Conservation (phyloP, 2,329 filamentous ascomycete species). For the Biscogniauxia mediterranea region DNA sequence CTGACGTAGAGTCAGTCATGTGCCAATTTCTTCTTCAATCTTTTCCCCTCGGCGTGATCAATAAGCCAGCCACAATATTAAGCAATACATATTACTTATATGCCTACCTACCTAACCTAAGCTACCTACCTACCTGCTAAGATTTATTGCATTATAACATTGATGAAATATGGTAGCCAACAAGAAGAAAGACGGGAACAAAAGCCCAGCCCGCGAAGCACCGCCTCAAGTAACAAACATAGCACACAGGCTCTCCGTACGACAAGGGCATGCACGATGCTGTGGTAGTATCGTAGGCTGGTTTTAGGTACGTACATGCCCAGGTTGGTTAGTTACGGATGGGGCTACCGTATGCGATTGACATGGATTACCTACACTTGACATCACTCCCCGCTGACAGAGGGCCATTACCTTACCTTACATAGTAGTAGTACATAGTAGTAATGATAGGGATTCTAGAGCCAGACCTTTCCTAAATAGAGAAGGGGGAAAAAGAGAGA, state of each 20-base stretch:
- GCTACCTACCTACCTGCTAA: no score
- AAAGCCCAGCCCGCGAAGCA: not conserved
- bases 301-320: conserved; percentile 1
- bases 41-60: not conserved
- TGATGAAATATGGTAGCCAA: no score
- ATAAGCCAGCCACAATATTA: not conserved
- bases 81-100: no score
- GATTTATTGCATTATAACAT: no score
- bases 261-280: no score
- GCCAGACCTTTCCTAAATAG: not conserved
- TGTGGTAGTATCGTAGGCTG: not conserved
- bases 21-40: no score
- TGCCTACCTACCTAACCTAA: no score
- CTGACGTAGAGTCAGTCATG: no score
- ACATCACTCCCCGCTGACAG: not conserved
- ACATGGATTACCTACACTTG: not conserved
- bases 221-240: not conserved
- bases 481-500: not conserved
- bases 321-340: not conserved
- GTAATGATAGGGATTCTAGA: not conserved
- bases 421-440: no score
- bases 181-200: no score
- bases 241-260: not conserved
- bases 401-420: not conserved
- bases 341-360: not conserved